Evolutionary conservation across 139 green algal genomes (phyloP), one percentile per base, ranked within the genome.

Genomic region (Haematococcus sp.): DNA sequence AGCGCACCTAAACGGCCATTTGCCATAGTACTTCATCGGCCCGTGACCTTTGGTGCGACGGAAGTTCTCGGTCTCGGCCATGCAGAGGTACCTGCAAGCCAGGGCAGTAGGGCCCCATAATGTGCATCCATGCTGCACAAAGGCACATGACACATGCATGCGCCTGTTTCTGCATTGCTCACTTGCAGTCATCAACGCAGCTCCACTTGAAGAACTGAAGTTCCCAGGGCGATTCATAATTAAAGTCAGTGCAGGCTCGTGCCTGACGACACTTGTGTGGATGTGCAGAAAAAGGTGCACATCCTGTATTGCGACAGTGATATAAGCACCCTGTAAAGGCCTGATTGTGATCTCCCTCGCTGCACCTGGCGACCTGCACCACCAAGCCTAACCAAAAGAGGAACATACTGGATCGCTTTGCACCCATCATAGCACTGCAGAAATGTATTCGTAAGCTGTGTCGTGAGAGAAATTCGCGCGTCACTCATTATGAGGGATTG

Each of bases 1-100:
- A n/a, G 40, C 7, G 40, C 40, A 49, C 40, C 40, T 49, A 67
- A 97, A 97, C 0, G 93, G 90, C 93, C 93, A 97, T 68, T 97
- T 97, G 76, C 93, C 93, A 76, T 78, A 86, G 75, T 97, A 97
- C 66, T 97, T 96, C 16, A 61, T 64, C 0, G 66, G 40, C 3
- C 34, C 27, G 0, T 40, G 22, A 33, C 43, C 61, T 13, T 56
- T 1, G 22, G 44, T 15, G 22, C 49, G 4, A 17, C 58, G 17
- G 35, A 33, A 66, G 4, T 4, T 35, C 75, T 92, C 88, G 7
- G 81, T 34, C 19, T 69, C 69, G 44, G 73, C 76, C 91, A 96
- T 96, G 85, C 93, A 97, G 13, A 79, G 75, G 75, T 97, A 96
- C 25, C 76, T 80, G 82, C 91, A 96, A 49, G 77, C 11, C 66